Evolutionary conservation across 2,329 filamentous ascomycete species (phyloP), one percentile per base, ranked within the genome.

Genomic region (Fusarium praegraminearum): DNA sequence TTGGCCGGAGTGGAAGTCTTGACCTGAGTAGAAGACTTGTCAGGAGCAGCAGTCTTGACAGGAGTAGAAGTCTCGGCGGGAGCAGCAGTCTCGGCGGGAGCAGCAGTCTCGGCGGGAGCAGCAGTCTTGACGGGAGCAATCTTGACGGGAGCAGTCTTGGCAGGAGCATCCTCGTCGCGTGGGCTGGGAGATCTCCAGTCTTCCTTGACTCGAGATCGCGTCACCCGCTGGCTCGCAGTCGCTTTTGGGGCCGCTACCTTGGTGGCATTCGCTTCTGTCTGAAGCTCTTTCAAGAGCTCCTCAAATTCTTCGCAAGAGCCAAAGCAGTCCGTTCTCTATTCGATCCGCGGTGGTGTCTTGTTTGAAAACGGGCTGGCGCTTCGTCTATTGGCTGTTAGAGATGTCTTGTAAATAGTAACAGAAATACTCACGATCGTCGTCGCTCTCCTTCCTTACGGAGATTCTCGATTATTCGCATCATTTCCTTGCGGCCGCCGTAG

Each of bases 381-480:
- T 61, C 79, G 75, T 67, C 79, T 81, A 67, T 53, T 65, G 44
- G 41, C 20, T 56, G 58, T 75, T 64, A 75, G 73, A 62, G 41
- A 61, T 47, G 30, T 56, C n/a, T 24, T 13, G 10, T 8, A 38
- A 30, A 20, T 10, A 30, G 0, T 2, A 9, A 12, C 26, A 15
- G 13, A 9, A 16, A 35, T 16, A 88, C 91, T 85, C 83, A 94
- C 91, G 91, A 93, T 84, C 91, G 86, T 77, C 94, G 87, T 72
- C 93, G 87, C 80, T 97, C 93, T 24, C 93, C 95, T 79, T 98
- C 94, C 78, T 94, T 94, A 63, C 94, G 89, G 75, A 97, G 87
- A 36, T 86, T 90, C 74, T 98, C 93, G 70, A 98, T 97, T 38
- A 96, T 94, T 76, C 89, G 90, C 69, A 97, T 80, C 89, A 99